A percentile compares a stretch with the other conserved stretches of the same genome.
Conservation (phyloP, 495 filamentous ascomycete species). For the Geoglossum glabrum region DNA sequence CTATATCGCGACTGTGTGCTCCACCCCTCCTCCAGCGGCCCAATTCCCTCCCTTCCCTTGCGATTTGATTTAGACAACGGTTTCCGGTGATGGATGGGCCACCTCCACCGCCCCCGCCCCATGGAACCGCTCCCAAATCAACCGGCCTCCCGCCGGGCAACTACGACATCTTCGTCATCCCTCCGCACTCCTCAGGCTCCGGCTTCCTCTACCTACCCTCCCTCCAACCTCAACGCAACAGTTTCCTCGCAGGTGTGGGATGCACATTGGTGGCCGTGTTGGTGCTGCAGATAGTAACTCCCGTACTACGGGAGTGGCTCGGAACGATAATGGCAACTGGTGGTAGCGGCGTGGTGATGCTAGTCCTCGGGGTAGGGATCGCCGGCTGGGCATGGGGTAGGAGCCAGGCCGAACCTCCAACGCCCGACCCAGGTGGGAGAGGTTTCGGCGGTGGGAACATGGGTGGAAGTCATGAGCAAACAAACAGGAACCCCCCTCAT, state of each 20-base stretch:
- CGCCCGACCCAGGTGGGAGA: neutral
- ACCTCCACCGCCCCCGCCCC: slow-evolving; percentile 41
- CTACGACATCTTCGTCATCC: slow-evolving; percentile 95
- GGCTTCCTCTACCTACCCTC: slow-evolving; percentile 92
- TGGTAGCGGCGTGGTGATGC: slow-evolving; percentile 36
- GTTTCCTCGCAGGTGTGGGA: slow-evolving; percentile 69
- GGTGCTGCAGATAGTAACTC: slow-evolving; percentile 45
- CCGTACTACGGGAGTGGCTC: slow-evolving; percentile 49
- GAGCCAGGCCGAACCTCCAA: slow-evolving; percentile 30
- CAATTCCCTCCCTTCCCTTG: neutral
- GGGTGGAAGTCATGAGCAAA: neutral
- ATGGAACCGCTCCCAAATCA: slow-evolving; percentile 41
- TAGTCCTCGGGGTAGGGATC: slow-evolving; percentile 46
- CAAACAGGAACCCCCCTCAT: neutral
- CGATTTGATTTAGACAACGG: neutral
- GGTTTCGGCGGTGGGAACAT: neutral
- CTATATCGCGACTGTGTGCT: neutral
- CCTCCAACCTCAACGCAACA: slow-evolving; percentile 64
- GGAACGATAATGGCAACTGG: slow-evolving; percentile 37
- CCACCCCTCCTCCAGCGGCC: neutral
- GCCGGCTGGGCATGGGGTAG: slow-evolving; percentile 57
- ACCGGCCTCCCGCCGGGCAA: slow-evolving; percentile 56
- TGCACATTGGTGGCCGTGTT: slow-evolving; percentile 48
- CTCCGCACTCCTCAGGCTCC: slow-evolving; percentile 72
- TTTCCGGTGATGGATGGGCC: slow-evolving; percentile 15